These are phyloP conservation scores for Exophiala spinifera DNA, from an alignment of 2,329 filamentous ascomycete genomes.

Conservation along the genomic window DNA sequence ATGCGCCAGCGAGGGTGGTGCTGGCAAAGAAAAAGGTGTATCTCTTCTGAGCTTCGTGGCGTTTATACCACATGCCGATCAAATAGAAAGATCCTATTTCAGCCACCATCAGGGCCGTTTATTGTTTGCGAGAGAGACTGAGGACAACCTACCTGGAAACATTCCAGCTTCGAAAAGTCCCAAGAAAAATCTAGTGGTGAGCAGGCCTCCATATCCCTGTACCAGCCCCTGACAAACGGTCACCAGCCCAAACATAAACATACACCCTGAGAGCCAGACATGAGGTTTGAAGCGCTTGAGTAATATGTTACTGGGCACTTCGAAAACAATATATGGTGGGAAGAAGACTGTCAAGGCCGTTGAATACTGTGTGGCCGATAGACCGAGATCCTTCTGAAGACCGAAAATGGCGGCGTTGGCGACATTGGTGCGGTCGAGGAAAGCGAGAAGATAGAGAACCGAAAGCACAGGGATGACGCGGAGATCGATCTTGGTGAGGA, in stretches of 20 bases:
- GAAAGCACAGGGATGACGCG: constrained; percentile 70
- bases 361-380: constrained; percentile 63
- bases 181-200: constrained; percentile 81
- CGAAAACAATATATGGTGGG: constrained; percentile 66
- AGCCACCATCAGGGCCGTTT: constrained; percentile 1
- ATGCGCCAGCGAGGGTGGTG: constrained; percentile 60
- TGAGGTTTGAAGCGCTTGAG: constrained; percentile 66
- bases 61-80: constrained; percentile 72
- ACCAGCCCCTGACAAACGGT: constrained; percentile 75
- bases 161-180: constrained; percentile 74
- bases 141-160: constrained; percentile 24
- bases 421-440: constrained; percentile 64
- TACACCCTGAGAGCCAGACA: constrained; percentile 74
- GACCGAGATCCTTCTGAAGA: constrained; percentile 60
- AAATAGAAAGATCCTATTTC: constrained; percentile 29
- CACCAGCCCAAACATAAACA: constrained; percentile 77
- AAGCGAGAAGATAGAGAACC: constrained; percentile 56
- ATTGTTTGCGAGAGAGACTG: too few species aligned
- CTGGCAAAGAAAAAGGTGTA: constrained; percentile 92
- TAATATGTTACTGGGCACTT: constrained; percentile 71
- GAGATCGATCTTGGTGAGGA: constrained; percentile 69
- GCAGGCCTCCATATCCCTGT: constrained; percentile 70
- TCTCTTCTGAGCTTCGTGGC: constrained; percentile 82
- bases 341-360: constrained; percentile 78
- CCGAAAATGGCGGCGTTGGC: constrained; percentile 71